A percentile compares a stretch with the other conserved stretches of the same genome.
phyloP scores from a whole-genome alignment of 768 basidiomycete genomes.

The Leccinum sublutescens region DNA sequence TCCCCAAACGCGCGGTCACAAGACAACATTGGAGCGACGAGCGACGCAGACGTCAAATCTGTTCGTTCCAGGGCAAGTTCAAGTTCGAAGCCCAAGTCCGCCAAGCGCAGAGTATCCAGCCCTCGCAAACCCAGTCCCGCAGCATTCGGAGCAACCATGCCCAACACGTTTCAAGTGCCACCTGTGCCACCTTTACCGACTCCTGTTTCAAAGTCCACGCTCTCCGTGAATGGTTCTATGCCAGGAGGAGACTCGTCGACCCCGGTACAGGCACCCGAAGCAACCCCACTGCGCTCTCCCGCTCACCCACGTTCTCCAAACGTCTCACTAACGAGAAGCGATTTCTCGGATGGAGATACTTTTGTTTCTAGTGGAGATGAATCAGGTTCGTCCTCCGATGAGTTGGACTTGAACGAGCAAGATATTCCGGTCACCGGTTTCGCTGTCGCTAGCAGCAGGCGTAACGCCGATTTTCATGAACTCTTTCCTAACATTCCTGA shows the following conservation, averaged over 20 bases:
- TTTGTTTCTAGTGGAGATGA: constrained; percentile 28
- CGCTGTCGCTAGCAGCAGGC: constrained; percentile 91
- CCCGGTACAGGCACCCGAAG: constrained; percentile 1
- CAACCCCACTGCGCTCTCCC: constrained; percentile 11
- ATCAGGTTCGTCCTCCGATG: constrained; percentile 34
- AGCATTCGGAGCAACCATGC: constrained; percentile 65
- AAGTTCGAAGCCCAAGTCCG: constrained; percentile 24
- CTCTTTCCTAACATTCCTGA: constrained; percentile 87
- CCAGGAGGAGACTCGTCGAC: constrained; percentile 5
- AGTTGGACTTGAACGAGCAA: constrained; percentile 41
- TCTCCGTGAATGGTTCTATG: constrained; percentile 16
- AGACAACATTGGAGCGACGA: constrained; percentile 13
- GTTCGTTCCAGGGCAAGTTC: constrained; percentile 27
- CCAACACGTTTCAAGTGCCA: constrained; percentile 51
- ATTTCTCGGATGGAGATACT: constrained; percentile 30
- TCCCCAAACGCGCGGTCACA: constrained; percentile 16
- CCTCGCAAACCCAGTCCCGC: constrained; percentile 51
- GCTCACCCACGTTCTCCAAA: constrained; percentile 16
- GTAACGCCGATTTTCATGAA: constrained; percentile 96
- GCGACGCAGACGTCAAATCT: constrained; percentile 29
- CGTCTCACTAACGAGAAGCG: constrained; percentile 19
- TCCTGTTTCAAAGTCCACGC: constrained; percentile 18
- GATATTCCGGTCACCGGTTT: constrained; percentile 95
- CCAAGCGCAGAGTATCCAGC: constrained; percentile 13
- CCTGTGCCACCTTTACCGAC: constrained; percentile 27